Conservation (phyloP, 2,329 filamentous ascomycete species). For the Pseudofabraea citricarpa region DNA sequence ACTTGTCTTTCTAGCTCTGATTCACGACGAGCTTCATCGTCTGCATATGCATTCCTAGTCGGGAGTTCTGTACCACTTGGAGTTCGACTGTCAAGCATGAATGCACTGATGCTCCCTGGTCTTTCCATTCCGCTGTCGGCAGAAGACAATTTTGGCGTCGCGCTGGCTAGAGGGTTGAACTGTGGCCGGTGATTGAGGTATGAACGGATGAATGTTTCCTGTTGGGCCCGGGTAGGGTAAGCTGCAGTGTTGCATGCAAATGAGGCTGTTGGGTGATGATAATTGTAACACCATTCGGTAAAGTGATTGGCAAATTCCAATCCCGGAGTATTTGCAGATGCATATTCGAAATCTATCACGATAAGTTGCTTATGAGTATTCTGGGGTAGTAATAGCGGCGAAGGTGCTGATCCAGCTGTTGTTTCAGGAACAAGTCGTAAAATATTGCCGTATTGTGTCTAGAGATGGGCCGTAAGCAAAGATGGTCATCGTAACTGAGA, state of each 20-base stretch:
- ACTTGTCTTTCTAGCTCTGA: conserved; percentile 64
- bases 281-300: conserved; percentile 97
- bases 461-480: no score
- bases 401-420: conserved; percentile 34
- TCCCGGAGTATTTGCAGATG: conserved; percentile 79
- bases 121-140: conserved; percentile 10
- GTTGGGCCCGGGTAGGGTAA: conserved; percentile 79
- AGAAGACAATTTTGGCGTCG: conserved; percentile 27
- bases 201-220: conserved; percentile 76
- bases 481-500: no score
- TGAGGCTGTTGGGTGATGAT: conserved; percentile 66
- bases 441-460: conserved; percentile 99
- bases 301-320: conserved; percentile 98
- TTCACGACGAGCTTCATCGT: conserved; percentile 58
- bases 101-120: conserved; percentile 33
- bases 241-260: conserved; percentile 61
- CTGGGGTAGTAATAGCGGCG: conserved; percentile 79
- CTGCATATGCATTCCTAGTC: conserved; percentile 25
- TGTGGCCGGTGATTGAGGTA: conserved; percentile 80
- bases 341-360: conserved; percentile 98
- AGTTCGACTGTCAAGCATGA: conserved; percentile 76
- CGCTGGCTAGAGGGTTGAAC: conserved; percentile 46
- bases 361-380: conserved; percentile 95
- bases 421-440: conserved; percentile 65
- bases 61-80: conserved; percentile 45